Conservation (phyloP, 2,329 filamentous ascomycete genomes). For the Fusarium camptoceras region DNA sequence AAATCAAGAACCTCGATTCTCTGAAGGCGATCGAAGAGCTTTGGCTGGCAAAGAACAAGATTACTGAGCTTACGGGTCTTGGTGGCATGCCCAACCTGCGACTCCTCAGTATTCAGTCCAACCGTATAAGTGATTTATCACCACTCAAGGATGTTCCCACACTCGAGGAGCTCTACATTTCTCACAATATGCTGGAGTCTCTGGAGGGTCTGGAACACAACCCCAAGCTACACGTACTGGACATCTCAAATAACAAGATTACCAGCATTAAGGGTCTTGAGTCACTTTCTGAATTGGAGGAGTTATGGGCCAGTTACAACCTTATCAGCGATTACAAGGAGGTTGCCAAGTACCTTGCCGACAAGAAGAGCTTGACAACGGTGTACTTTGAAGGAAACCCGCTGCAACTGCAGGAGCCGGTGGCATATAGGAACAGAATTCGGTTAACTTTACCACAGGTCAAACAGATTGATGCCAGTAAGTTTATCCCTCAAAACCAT, state of each 20-base stretch:
- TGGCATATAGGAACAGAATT: slow-evolving; percentile 94
- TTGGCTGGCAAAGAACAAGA: slow-evolving; percentile 98
- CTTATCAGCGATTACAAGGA: slow-evolving; percentile 82
- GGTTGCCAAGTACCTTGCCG: slow-evolving; percentile 79
- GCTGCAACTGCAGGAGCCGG: slow-evolving; percentile 81
- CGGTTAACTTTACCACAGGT: slow-evolving; percentile 87
- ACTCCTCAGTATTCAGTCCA: slow-evolving; percentile 94
- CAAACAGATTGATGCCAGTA: slow-evolving; percentile 96
- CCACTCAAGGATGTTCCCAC: slow-evolving; percentile 79
- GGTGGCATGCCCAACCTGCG: slow-evolving; percentile 80
- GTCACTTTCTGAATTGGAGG: slow-evolving; percentile 78
- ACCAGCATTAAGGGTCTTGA: slow-evolving; percentile 78
- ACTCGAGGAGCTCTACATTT: slow-evolving; percentile 94
- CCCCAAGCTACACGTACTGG: slow-evolving; percentile 78
- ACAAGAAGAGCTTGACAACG: slow-evolving; percentile 84
- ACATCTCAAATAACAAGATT: slow-evolving; percentile 91
- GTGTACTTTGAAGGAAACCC: slow-evolving; percentile 98
- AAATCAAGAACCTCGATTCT: slow-evolving; percentile 86
- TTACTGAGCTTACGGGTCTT: slow-evolving; percentile 83
- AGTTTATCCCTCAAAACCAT: slow-evolving; percentile 58
- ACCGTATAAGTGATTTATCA: slow-evolving; percentile 83
- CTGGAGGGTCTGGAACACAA: slow-evolving; percentile 79
- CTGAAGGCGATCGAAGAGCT: slow-evolving; percentile 85
- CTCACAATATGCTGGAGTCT: slow-evolving; percentile 88
- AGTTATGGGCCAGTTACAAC: slow-evolving; percentile 96